phyloP scores from a whole-genome alignment of 306 rosid genomes.

The Cicer bijugum region DNA sequence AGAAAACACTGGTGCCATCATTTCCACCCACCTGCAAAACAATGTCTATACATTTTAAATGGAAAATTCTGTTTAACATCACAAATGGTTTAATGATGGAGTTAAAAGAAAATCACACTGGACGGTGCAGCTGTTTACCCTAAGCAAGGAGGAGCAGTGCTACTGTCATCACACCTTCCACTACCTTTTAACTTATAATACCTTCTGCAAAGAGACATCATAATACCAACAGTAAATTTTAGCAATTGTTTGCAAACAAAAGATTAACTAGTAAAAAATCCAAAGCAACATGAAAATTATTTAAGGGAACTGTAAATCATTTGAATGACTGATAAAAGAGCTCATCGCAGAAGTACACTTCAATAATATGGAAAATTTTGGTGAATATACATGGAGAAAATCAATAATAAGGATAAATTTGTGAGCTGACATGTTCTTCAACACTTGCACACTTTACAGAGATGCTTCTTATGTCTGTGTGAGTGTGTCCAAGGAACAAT shows the following conservation, averaged over 20 bases:
- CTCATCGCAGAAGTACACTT: constrained; percentile 14
- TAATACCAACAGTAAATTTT: constrained; percentile 34
- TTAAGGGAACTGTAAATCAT: constrained; percentile 30
- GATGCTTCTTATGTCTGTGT: not conserved
- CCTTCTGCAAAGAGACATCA: constrained; percentile 61
- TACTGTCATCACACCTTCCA: constrained; percentile 70
- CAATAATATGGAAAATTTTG: constrained; percentile 4
- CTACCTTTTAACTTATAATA: constrained; percentile 73
- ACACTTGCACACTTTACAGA: not conserved
- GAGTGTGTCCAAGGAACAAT: constrained; percentile 16
- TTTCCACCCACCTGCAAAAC: constrained; percentile 89
- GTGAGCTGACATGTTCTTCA: not conserved
- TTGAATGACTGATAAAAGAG: constrained; percentile 4
- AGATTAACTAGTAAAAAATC: not conserved
- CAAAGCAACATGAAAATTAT: constrained; percentile 2
- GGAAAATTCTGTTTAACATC: constrained; percentile 29
- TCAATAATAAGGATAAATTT: not conserved
- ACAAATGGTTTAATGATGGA: constrained; percentile 1
- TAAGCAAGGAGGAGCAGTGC: constrained; percentile 80
- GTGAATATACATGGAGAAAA: constrained; percentile 3
- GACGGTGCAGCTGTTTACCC: constrained; percentile 61
- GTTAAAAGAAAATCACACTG: constrained; percentile 27
- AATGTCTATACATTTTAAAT: constrained; percentile 41
- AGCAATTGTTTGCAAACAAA: not conserved
- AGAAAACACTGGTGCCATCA: constrained; percentile 98